Base-by-base conservation (phyloP, 805 yeast genomes). In the Candida succiphila region DNA sequence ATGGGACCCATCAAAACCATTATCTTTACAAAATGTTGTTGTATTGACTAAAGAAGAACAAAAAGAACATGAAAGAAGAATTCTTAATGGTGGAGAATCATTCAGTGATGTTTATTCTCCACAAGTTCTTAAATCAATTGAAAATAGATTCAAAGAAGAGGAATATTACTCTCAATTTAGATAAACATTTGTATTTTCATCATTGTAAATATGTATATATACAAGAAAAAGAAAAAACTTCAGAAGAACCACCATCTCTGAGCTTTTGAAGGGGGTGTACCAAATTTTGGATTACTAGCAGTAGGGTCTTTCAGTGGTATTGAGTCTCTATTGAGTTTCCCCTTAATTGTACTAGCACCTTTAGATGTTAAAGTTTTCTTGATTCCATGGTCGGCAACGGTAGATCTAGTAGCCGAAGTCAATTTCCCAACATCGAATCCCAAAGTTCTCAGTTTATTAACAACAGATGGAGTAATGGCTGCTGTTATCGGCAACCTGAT, bases 11-110 rank as follows among this genome's bases (percentile, higher is more conserved):
- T 47, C 52, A 1, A 60, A 68, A 44, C 83, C 78, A 10, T 60
- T 82, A 19, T 67, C 77, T 15, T 56, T 78, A 39, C 89, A 83
- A 44, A 92, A 92, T 53, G 74, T 86, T 30, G 94, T 89, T 6
- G 65, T 89, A 3, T 67, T 92, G 78, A 87, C 95, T 3, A 80
- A 80, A 49, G 92, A 85, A 29, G 97, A 92, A 55, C 94, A 81
- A 49, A 72, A 66, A 41, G 49, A 44, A 12, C 99, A 92, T 50
- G 98, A 92, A 56, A 67, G 68, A 19, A 67, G 75, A 45, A 78
- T 89, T 3, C 60, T 92, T 37, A 65, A 61, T 20, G 89, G 88
- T 5, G 78, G 76, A n/a, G 78, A 78, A 52, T 47, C 42, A 7
- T 44, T 82, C 14, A 69, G 61, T 33, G 78, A 72, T 29, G 84